phyloP scores from a whole-genome alignment of 768 basidiomycete species.

The Lactifluus rugatus region DNA sequence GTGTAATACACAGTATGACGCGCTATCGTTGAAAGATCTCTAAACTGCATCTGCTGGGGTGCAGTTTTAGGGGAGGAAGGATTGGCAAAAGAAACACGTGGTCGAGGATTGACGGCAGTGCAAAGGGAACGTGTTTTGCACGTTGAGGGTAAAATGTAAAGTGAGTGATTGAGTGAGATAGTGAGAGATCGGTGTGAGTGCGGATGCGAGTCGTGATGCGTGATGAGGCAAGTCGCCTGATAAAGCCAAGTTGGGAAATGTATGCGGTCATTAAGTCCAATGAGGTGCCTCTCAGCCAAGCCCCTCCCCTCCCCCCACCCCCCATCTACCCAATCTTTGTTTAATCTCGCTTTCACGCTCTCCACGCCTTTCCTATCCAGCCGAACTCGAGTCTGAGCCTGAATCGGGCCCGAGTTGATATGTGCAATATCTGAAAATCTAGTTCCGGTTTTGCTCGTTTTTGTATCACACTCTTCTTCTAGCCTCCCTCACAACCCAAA shows the following conservation, averaged over 20 bases:
- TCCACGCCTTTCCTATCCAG: too few species aligned
- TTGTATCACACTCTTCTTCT: slow-evolving; percentile 3
- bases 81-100: neutral
- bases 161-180: too few species aligned
- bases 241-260: neutral
- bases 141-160: neutral
- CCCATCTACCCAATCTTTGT: too few species aligned
- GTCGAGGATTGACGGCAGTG: neutral
- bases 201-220: too few species aligned
- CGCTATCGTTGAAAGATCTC: too few species aligned
- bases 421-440: neutral
- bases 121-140: neutral
- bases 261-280: neutral
- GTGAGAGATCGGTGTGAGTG: too few species aligned
- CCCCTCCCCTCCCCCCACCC: neutral
- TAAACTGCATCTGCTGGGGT: neutral
- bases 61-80: neutral
- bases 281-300: neutral
- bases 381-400: neutral
- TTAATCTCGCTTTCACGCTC: neutral
- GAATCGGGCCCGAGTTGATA: neutral
- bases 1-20: slow-evolving; percentile 2
- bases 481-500: neutral
- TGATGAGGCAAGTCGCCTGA: neutral
- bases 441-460: neutral